Percentiles rank a stretch among this genome's conserved stretches.
These are phyloP conservation scores for Trichoderma pleuroti DNA, from an alignment of 2,329 filamentous ascomycete genomes.

Conservation along the genomic window DNA sequence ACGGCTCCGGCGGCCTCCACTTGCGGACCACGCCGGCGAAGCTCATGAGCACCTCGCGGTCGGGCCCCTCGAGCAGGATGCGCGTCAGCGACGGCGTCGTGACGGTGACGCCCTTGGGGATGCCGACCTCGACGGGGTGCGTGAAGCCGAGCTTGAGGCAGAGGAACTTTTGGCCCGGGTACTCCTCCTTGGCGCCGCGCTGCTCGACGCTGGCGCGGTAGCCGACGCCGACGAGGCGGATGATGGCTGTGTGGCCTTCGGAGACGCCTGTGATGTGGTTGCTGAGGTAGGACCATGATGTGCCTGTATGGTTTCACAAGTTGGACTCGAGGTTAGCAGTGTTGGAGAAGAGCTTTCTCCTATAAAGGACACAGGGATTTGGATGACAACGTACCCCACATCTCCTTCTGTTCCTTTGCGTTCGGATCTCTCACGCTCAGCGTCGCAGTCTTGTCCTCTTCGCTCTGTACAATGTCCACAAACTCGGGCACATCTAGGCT, in stretches of 20 bases:
- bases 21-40: conserved; percentile 85
- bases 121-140: conserved; percentile 85
- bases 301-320: conserved; percentile 54
- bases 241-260: conserved; percentile 90
- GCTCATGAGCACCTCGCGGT: conserved; percentile 82
- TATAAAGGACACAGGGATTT: not conserved
- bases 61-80: conserved; percentile 81
- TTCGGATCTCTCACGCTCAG: conserved; percentile 67
- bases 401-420: conserved; percentile 75
- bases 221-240: conserved; percentile 90
- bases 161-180: conserved; percentile 81
- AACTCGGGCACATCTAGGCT: conserved; percentile 76
- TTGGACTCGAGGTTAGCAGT: too few species aligned
- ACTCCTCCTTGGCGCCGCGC: conserved; percentile 69
- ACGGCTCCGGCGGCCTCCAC: conserved; percentile 92
- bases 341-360: not conserved
- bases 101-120: conserved; percentile 79
- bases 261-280: conserved; percentile 92
- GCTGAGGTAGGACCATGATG: conserved; percentile 81
- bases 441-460: conserved; percentile 57
- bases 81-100: conserved; percentile 87
- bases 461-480: conserved; percentile 67
- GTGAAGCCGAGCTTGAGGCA: conserved; percentile 95
- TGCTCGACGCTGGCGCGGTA: conserved; percentile 87
- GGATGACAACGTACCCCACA: conserved; percentile 72